Base-by-base conservation (phyloP, 345 rosid genomes). In the Sisymbrium altissimum region DNA sequence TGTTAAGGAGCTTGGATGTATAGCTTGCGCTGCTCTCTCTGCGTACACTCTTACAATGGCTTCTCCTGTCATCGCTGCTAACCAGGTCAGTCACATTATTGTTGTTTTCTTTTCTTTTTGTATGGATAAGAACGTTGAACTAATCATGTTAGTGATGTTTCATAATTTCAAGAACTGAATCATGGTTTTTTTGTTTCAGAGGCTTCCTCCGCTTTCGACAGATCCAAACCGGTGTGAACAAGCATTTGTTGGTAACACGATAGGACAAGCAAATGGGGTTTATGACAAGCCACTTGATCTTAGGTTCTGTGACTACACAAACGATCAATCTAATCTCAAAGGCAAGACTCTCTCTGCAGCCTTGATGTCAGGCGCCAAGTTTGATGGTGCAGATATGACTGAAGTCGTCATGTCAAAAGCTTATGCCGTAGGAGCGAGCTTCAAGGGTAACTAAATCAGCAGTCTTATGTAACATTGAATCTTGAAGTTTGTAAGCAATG, bases 401-500 rank as follows among this genome's bases (percentile, higher is more conserved):
- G 98, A 91, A 78, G 98, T 89, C 8, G 90, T 94, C n/a, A 94
- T 94, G 97, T 94, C 97, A 14, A 94, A 94, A 83, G 98, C 98
- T 59, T 91, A 88, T 60, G 98, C 98, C 44, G 98, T 84, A 6
- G 97, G 88, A 80, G 98, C 97, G 64, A 94, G 98, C 86, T 94
- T 94, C 80, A 87, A 88, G 69, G 97, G 98, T 91, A 72, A 58
- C 18, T 15, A 54, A 46, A 21, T 27, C 14, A 30, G 54, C 25
- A 61, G 9, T 23, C 14, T 17, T 30, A 18, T 36, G 9, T 27
- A 39, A 3, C 35, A 32, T 32, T 14, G 13, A 3, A 48, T 33
- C 14, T 32, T 12, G 36, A 32, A 2, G 1, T n/a, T n/a, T 33
- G 45, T 12, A 40, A 10, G 29, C n/a, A 18, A 45, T 30, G 3